These are phyloP conservation scores for Rheum nobile DNA, from an alignment of 148 eudicot species.

Conservation along the genomic window DNA sequence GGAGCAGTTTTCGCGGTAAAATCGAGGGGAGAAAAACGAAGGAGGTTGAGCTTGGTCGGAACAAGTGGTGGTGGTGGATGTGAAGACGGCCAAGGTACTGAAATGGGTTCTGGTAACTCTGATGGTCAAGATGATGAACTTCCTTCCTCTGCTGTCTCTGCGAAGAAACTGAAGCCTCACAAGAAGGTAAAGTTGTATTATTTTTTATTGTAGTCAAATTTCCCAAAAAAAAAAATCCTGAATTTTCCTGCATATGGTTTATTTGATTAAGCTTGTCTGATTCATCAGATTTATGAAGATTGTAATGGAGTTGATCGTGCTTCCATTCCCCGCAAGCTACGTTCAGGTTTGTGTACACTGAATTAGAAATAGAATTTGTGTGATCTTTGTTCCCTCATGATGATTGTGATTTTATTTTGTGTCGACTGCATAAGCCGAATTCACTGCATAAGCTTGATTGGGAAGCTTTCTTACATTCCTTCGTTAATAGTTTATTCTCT, in stretches of 20 bases:
- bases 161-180: conserved; percentile 32
- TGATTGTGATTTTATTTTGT: neutral
- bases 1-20: neutral
- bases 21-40: conserved; percentile 23
- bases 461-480: neutral
- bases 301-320: conserved; percentile 28
- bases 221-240: neutral
- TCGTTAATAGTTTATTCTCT: neutral
- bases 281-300: conserved; percentile 36
- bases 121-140: conserved; percentile 20
- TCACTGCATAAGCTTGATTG: neutral
- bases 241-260: neutral
- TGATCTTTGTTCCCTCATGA: neutral
- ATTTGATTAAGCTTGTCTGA: neutral
- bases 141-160: conserved; percentile 8
- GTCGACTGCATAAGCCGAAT: neutral
- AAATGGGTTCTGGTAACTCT: conserved; percentile 23
- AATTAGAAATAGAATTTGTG: neutral
- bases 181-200: conserved; percentile 22
- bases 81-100: conserved; percentile 6
- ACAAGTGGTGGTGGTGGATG: conserved; percentile 3
- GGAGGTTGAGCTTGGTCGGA: conserved; percentile 15
- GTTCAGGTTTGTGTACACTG: conserved; percentile 37
- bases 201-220: neutral
- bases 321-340: conserved; percentile 53